These are phyloP conservation scores for Cryptococcus sp. DNA, from an alignment of 1,284 basidiomycete species.

Conservation along the genomic window DNA sequence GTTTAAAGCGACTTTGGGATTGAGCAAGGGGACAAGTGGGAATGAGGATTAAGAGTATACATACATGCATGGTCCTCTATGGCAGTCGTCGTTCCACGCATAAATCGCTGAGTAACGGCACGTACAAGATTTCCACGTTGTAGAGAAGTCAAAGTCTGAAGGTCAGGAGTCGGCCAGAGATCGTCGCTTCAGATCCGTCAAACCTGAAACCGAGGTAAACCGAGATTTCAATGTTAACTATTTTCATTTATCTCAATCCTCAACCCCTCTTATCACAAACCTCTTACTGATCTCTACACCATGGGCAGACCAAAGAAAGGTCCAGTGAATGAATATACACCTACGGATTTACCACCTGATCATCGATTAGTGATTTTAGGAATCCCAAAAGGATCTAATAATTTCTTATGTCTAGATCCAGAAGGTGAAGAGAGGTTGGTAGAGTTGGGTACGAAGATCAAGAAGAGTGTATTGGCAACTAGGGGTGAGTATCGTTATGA, in stretches of 20 bases:
- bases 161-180: too few relatives aligned
- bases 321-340: conserved; percentile 10
- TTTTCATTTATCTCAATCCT: too few relatives aligned
- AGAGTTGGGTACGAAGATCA: conserved; percentile 26
- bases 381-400: conserved; percentile 34
- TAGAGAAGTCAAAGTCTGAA: too few relatives aligned
- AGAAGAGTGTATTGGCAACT: conserved; percentile 26
- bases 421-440: conserved; percentile 31
- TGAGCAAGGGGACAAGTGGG: background rate
- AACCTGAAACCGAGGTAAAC: too few relatives aligned
- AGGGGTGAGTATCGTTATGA: conserved; percentile 19
- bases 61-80: too few relatives aligned
- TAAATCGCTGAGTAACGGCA: too few relatives aligned
- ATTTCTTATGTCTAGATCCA: conserved; percentile 27
- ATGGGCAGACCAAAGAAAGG: conserved; percentile 8
- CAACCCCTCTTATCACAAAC: too few relatives aligned
- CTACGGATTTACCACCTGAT: conserved; percentile 23
- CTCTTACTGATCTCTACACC: too few relatives aligned
- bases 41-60: background rate
- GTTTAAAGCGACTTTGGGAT: background rate
- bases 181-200: too few relatives aligned
- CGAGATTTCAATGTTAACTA: too few relatives aligned
- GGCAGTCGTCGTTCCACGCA: too few relatives aligned
- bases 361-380: conserved; percentile 31
- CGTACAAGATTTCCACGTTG: too few relatives aligned